Percentiles rank a stretch among this genome's conserved stretches.
phyloP scores from a whole-genome alignment of 1,139 yeast species.

The Suhomyces guaymorum region DNA sequence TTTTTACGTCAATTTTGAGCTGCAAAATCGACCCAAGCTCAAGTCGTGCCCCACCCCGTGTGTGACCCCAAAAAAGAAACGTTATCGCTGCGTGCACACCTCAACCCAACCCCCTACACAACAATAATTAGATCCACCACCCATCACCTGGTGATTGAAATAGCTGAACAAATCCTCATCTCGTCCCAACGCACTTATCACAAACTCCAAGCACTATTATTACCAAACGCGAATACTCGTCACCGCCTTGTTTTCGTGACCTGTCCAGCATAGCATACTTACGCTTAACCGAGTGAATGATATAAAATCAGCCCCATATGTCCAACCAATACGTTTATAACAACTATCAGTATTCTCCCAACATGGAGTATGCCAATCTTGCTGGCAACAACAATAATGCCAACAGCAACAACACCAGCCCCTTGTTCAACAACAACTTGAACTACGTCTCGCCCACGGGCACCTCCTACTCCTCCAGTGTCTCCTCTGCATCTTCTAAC shows the following conservation, averaged over 20 bases:
- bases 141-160: constrained; percentile 2
- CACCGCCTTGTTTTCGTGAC: no score
- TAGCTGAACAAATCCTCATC: neutral
- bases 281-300: neutral
- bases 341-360: constrained; percentile 41
- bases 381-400: constrained; percentile 8
- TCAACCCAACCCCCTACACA: constrained; percentile 12
- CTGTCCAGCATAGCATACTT: no score
- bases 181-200: neutral
- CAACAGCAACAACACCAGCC: constrained; percentile 24
- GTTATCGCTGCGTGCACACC: constrained; percentile 10
- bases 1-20: neutral
- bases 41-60: constrained; percentile 7
- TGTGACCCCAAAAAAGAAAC: constrained; percentile 11
- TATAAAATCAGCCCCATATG: constrained; percentile 20
- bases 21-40: neutral
- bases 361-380: constrained; percentile 20
- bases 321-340: constrained; percentile 39
- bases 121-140: constrained; percentile 8
- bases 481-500: constrained; percentile 19
- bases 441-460: constrained; percentile 23
- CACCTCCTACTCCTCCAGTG: constrained; percentile 14
- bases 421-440: constrained; percentile 33
- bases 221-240: neutral
- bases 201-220: neutral